Percentiles rank a stretch among this genome's conserved stretches.
Conservation (phyloP, 2,329 filamentous ascomycete species). For the Sporothrix protearum region DNA sequence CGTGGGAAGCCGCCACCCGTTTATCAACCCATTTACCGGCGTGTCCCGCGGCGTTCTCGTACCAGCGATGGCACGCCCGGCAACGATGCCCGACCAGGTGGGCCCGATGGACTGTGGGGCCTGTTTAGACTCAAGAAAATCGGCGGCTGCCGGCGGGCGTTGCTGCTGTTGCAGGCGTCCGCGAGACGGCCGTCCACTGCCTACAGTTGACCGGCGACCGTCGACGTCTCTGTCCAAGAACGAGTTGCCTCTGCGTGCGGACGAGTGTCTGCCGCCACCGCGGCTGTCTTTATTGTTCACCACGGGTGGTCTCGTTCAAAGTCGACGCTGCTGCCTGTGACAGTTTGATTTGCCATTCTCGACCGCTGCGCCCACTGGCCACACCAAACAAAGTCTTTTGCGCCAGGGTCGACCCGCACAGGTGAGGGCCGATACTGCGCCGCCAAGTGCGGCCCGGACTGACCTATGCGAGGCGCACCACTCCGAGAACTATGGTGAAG, state of each 20-base stretch:
- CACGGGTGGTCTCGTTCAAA: neutral
- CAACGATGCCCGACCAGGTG: neutral
- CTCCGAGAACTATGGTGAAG: too few relatives aligned
- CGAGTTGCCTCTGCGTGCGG: neutral
- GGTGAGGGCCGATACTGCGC: too few relatives aligned
- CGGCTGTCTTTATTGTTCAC: neutral
- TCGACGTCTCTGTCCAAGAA: neutral
- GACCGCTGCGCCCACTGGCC: neutral
- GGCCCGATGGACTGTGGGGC: neutral
- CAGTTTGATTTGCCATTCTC: neutral
- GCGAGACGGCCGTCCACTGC: neutral
- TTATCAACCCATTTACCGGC: neutral
- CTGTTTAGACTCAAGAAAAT: neutral
- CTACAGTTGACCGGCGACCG: neutral
- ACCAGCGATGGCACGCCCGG: neutral
- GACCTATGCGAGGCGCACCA: too few relatives aligned
- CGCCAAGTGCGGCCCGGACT: too few relatives aligned
- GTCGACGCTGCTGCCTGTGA: neutral
- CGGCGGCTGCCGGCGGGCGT: neutral
- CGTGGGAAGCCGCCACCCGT: neutral
- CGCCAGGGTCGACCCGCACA: too few relatives aligned
- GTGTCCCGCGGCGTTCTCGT: neutral
- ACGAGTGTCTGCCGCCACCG: neutral
- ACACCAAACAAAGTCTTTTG: too few relatives aligned
- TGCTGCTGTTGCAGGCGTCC: neutral